phyloP scores from a whole-genome alignment of 1,139 yeast genomes.

The Pichiaceae sp. region DNA sequence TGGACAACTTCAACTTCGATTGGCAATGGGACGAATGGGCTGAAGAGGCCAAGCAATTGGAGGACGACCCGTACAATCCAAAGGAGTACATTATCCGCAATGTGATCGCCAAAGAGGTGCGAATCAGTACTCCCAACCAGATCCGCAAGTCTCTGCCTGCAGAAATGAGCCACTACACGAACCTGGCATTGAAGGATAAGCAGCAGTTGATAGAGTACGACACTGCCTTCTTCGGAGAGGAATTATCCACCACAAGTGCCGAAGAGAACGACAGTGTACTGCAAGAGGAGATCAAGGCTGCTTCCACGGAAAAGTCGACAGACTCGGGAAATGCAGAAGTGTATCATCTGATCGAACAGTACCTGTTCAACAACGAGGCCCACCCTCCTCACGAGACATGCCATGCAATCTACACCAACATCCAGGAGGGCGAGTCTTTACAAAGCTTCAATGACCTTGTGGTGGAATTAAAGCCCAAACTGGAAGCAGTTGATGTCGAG shows the following conservation, averaged over 20 bases:
- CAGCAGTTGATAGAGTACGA: conserved; percentile 21
- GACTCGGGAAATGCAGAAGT: conserved; percentile 20
- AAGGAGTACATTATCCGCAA: conserved; percentile 67
- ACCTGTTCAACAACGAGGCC: conserved; percentile 24
- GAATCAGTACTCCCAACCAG: conserved; percentile 63
- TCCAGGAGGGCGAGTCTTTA: conserved; percentile 21
- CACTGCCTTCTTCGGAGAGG: conserved; percentile 22
- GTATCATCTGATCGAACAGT: conserved; percentile 20
- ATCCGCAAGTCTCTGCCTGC: conserved; percentile 65
- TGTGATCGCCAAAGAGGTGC: conserved; percentile 73
- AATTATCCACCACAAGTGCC: conserved; percentile 12
- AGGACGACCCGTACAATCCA: conserved; percentile 52
- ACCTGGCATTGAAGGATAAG: conserved; percentile 33
- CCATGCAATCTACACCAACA: conserved; percentile 22
- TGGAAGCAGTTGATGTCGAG: conserved; percentile 31
- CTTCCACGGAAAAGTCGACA: conserved; percentile 16
- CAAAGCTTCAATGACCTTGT: conserved; percentile 21
- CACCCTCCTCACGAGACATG: conserved; percentile 23
- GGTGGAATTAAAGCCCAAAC: conserved; percentile 19
- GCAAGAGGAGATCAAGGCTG: conserved; percentile 9
- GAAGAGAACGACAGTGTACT: neutral
- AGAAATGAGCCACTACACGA: conserved; percentile 61
- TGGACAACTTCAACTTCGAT: conserved; percentile 87
- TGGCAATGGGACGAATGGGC: conserved; percentile 99
- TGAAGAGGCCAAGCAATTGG: conserved; percentile 34